Base-by-base conservation (phyloP, 768 basidiomycete genomes). In the Lactifluus pinguis region DNA sequence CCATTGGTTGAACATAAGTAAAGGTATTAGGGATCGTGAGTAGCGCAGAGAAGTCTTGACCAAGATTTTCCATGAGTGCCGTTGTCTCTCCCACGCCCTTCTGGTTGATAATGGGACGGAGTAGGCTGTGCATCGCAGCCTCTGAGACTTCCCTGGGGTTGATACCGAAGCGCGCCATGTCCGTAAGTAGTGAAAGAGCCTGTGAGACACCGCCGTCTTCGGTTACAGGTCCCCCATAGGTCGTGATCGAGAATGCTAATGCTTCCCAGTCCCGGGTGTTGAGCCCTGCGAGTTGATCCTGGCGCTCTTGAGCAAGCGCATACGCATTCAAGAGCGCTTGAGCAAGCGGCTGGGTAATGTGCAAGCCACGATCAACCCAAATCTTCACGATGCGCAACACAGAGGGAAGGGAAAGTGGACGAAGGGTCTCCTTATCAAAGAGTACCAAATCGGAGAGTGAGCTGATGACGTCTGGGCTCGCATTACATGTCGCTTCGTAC, bases 301-400 rank as follows among this genome's bases (percentile, higher is more conserved):
- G 61, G n/a, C 39, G 66, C 63, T 63, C 53, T 65, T 73, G 69
- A 13, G 76, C 69, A n/a, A 72, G 63, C 57, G 71, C 71, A 67
- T 83, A 85, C 13, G 79, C 68, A 39, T 80, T 72, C 34, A 85
- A 69, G 61, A 77, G 72, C 55, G 73, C 71, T 7, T 72, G 69
- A 2, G 76, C 74, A 17, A 78, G 72, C 42, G 69, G 69, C 0
- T 70, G 66, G 4, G 71, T 64, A 0, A 75, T 71, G 42, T 72
- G 67, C 41, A 77, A 64, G 29, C 73, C 72, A 29, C 76, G 67
- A n/a, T 50, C 64, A 10, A 65, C 66, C 7, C 73, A 72, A 6
- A 79, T 54, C 3, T 75, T 70, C 4, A 75, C 68, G 11, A 81
- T 62, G 10, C 71, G 68, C 34, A 76, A 60, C 1, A 74, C 70